Evolutionary conservation across 768 basidiomycete genomes (phyloP), one percentile per base, ranked within the genome.

Genomic region (Harrya chromipes): DNA sequence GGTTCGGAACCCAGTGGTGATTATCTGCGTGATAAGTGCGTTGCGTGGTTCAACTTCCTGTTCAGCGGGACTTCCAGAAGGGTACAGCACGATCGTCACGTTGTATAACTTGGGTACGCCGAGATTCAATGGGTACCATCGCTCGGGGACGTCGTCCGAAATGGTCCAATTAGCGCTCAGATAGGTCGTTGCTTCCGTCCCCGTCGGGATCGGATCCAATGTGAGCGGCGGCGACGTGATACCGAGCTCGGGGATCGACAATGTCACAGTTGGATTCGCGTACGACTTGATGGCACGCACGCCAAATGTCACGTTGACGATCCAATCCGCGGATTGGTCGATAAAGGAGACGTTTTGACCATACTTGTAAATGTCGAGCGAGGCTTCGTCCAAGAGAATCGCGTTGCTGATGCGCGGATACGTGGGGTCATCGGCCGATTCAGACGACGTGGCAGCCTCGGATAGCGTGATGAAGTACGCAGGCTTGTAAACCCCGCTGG

Each of bases 121-220:
- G 39, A 82, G 76, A 56, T 80, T 76, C 56, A 74, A 72, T 6
- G 80, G 77, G 54, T 70, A 81, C 82, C 81, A 82, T 20, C 79
- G 68, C 53, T 76, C 63, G 11, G 77, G 78, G 6, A 75, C 54
- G 9, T 52, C 58, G 38, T 81, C 77, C 0, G 75, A 72, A 33
- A 82, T 69, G 8, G 64, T 67, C 73, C 78, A 80, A 16, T 61
- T 58, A 6, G 70, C 77, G 31, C 66, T 71, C 19, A 78, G 58
- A 68, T 74, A 78, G 8, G 69, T 70, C 0, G 75, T 62, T 8
- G 53, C 54, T 20, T 64, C 62, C 1, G 63, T 58, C 7, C 60
- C 56, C 3, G 45, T 29, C 4, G 67, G 55, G 34, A 41, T 60
- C 36, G 23, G 51, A 36, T 57, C 64, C 24, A 56, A 56, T 35